A percentile compares a stretch with the other conserved stretches of the same genome.
Evolutionary conservation across 371 early-diverging fungal species (phyloP).

Genomic region (Rhizopus stolonifer): DNA sequence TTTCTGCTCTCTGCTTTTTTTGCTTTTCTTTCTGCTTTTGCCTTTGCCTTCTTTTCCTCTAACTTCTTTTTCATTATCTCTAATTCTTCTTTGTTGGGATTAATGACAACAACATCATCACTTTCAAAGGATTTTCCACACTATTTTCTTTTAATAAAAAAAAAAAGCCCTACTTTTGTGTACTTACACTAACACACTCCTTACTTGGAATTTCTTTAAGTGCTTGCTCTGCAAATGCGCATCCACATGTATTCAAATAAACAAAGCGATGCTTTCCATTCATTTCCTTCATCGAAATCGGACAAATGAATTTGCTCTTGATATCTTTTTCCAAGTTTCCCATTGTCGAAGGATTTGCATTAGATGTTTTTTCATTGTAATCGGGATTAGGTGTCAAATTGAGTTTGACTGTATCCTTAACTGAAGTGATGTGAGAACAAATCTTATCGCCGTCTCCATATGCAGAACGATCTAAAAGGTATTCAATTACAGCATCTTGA

Average conservation of each 20-base stretch:
- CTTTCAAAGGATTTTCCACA: conserved; percentile 67
- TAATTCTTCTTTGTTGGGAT: conserved; percentile 68
- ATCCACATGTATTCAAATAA: conserved; percentile 81
- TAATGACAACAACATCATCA: conserved; percentile 72
- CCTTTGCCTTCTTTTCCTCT: conserved; percentile 56
- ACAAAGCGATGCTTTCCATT: conserved; percentile 86
- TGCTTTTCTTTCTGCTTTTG: conserved; percentile 61
- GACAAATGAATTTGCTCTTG: conserved; percentile 79
- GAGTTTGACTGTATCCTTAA: conserved; percentile 78
- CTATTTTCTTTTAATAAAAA: conserved; percentile 20
- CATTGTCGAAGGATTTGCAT: conserved; percentile 40
- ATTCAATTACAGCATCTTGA: conserved; percentile 85
- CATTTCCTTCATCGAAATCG: conserved; percentile 92
- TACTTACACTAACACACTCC: conserved; percentile 57
- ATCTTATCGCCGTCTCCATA: conserved; percentile 85
- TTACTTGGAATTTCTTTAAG: conserved; percentile 71
- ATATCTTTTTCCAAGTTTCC: conserved; percentile 53
- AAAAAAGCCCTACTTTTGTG: background rate
- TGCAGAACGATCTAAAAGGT: conserved; percentile 69
- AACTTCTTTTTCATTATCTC: conserved; percentile 55
- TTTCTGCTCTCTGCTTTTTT: conserved; percentile 39
- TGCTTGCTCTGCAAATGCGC: conserved; percentile 85
- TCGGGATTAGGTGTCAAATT: conserved; percentile 75
- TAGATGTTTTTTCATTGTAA: conserved; percentile 40
- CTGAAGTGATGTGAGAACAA: conserved; percentile 73